Percentiles rank a stretch among this genome's conserved stretches.
Conservation (phyloP, 1,139 yeast species). For the Waltiozyma sp. region DNA sequence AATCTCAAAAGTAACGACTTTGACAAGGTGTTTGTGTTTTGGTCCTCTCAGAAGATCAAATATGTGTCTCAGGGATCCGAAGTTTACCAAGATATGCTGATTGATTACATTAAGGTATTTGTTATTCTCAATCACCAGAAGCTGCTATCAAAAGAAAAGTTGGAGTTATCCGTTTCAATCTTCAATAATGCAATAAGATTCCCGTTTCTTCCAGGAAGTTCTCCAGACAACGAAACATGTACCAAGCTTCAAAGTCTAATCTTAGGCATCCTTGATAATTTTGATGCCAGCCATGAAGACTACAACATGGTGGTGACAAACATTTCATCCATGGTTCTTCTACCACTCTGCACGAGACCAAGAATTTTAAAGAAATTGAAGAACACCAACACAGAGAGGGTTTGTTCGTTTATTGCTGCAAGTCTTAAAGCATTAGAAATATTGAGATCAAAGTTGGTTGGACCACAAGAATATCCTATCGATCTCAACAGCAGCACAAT, state of each 20-base stretch:
- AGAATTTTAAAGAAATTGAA: conserved; percentile 33
- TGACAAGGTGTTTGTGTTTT: conserved; percentile 43
- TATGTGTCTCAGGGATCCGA: conserved; percentile 40
- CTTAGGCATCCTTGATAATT: conserved; percentile 29
- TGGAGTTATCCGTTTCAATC: conserved; percentile 32
- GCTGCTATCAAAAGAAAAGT: conserved; percentile 15
- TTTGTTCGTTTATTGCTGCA: conserved; percentile 60
- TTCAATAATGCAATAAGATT: conserved; percentile 55
- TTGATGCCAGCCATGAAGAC: conserved; percentile 23
- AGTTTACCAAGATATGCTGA: conserved; percentile 45
- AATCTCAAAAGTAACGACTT: conserved; percentile 30
- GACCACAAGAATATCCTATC: conserved; percentile 26
- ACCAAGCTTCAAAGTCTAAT: conserved; percentile 46
- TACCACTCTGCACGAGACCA: conserved; percentile 50
- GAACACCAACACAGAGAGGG: conserved; percentile 25
- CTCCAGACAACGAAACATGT: conserved; percentile 35
- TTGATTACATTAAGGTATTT: conserved; percentile 42
- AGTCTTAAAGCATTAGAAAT: conserved; percentile 40
- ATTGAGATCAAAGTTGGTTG: conserved; percentile 28
- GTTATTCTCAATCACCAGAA: conserved; percentile 30
- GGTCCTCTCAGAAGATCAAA: conserved; percentile 50
- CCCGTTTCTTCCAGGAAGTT: conserved; percentile 47
- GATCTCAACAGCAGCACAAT: conserved; percentile 40
- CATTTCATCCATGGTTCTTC: conserved; percentile 36
- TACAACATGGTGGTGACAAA: conserved; percentile 38